These are phyloP conservation scores for Gnaphalium uliginosum DNA, from an alignment of 129 eudicot species.

Conservation along the genomic window DNA sequence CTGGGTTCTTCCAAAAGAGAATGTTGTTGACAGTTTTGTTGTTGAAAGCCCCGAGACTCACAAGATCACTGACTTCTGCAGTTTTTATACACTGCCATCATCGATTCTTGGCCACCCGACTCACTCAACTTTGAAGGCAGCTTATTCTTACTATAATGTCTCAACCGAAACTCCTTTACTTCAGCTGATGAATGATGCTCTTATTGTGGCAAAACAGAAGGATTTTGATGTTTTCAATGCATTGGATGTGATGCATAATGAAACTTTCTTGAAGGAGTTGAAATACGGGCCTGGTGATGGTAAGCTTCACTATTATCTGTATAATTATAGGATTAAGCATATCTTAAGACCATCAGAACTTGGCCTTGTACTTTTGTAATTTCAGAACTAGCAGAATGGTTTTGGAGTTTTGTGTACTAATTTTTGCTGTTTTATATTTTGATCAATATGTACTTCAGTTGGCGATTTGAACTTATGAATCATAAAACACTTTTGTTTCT, in stretches of 20 bases:
- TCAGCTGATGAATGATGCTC: conserved; percentile 68
- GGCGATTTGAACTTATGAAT: conserved; percentile 28
- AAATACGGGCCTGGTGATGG: conserved; percentile 57
- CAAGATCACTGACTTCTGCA: conserved; percentile 57
- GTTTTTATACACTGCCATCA: conserved; percentile 58
- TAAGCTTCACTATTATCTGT: conserved; percentile 51
- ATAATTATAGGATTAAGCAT: conserved; percentile 45
- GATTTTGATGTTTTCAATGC: conserved; percentile 68
- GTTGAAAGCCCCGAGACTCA: conserved; percentile 62
- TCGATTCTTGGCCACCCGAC: conserved; percentile 57
- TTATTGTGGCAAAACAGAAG: conserved; percentile 54
- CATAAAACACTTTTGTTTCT: neutral
- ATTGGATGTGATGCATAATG: conserved; percentile 59
- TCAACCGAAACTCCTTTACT: conserved; percentile 55
- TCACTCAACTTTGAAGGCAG: conserved; percentile 55
- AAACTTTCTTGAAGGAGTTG: conserved; percentile 51
- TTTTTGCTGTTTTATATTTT: conserved; percentile 19
- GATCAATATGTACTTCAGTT: conserved; percentile 6
- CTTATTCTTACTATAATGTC: conserved; percentile 65
- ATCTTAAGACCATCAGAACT: conserved; percentile 46
- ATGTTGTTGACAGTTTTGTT: conserved; percentile 51
- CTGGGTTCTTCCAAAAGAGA: conserved; percentile 61
- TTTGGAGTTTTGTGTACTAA: conserved; percentile 19
- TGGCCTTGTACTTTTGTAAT: conserved; percentile 56
- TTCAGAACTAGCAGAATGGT: conserved; percentile 12